Conservation (phyloP, 163 green algal genomes). For the Dunaliella salina region DNA sequence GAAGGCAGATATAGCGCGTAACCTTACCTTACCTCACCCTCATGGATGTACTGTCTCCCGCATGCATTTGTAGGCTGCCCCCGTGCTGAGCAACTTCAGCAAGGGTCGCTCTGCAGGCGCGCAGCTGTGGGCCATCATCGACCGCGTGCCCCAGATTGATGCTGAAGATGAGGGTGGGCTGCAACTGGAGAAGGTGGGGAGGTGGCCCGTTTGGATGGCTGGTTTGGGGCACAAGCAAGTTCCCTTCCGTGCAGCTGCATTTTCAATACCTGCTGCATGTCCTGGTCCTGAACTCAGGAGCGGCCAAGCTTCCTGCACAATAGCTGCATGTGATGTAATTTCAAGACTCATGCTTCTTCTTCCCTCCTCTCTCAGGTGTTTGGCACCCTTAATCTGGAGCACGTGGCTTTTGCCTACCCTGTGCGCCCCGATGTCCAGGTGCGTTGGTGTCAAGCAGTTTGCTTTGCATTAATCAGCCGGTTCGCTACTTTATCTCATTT, state of each 20-base stretch:
- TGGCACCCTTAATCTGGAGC: neutral
- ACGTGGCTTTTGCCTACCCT: conserved; percentile 82
- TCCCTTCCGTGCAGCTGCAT: too few relatives aligned
- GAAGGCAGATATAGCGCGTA: too few relatives aligned
- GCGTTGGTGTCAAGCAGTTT: neutral
- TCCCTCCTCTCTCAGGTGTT: neutral
- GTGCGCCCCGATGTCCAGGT: conserved; percentile 39
- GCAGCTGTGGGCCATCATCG: conserved; percentile 59
- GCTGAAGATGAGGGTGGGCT: conserved; percentile 44
- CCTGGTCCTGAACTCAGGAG: too few relatives aligned
- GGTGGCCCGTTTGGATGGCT: too few relatives aligned
- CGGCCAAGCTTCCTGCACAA: too few relatives aligned
- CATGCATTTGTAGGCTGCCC: conserved; percentile 43
- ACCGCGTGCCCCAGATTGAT: conserved; percentile 49
- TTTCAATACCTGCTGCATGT: too few relatives aligned
- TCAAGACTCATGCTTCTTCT: too few relatives aligned
- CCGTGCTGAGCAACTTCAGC: conserved; percentile 47
- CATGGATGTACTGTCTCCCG: neutral
- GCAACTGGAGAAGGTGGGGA: conserved; percentile 39
- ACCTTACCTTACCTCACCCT: too few relatives aligned
- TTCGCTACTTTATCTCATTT: too few relatives aligned
- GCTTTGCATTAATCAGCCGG: too few relatives aligned
- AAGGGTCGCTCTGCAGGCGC: conserved; percentile 47
- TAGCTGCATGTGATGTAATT: too few relatives aligned
- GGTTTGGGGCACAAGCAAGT: too few relatives aligned